These are phyloP conservation scores for Aureobasidium melanogenum DNA, from an alignment of 2,329 filamentous ascomycete species.

Conservation along the genomic window DNA sequence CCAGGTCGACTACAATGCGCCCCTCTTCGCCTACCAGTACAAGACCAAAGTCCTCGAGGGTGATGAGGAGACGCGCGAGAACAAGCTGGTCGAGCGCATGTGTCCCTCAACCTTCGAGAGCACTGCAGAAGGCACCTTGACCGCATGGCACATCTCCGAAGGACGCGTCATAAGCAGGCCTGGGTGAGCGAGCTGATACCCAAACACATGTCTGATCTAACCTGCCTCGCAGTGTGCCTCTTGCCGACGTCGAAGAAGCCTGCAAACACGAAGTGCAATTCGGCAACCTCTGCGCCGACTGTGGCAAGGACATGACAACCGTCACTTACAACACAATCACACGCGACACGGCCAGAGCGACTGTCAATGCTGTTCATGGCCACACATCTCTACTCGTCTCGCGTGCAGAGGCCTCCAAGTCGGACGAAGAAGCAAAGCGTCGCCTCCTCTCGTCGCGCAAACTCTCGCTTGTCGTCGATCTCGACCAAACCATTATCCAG, in stretches of 20 bases:
- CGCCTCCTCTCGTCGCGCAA: constrained; percentile 73
- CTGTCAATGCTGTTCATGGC: constrained; percentile 91
- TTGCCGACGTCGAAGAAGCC: constrained; percentile 77
- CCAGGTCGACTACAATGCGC: constrained; percentile 63
- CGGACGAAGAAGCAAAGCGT: constrained; percentile 78
- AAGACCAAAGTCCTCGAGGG: constrained; percentile 60
- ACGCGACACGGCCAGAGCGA: constrained; percentile 73
- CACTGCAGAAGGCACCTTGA: constrained; percentile 70
- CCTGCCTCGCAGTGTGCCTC: constrained; percentile 30
- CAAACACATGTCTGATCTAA: not conserved
- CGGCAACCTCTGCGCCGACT: constrained; percentile 80
- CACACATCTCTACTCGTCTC: constrained; percentile 82
- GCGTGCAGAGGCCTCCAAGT: constrained; percentile 65
- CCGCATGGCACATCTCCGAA: constrained; percentile 62
- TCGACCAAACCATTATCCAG: constrained; percentile 98
- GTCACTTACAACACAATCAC: constrained; percentile 73
- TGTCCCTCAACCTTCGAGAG: constrained; percentile 76
- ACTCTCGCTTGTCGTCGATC: constrained; percentile 87
- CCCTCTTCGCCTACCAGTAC: constrained; percentile 81
- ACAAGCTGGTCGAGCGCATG: constrained; percentile 54
- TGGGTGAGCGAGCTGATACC: constrained; percentile 17
- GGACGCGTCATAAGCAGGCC: constrained; percentile 52
- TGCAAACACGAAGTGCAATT: constrained; percentile 90
- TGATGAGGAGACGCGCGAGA: constrained; percentile 64
- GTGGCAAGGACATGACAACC: constrained; percentile 93